phyloP scores from a whole-genome alignment of 1,139 yeast species.

The Yamadazyma pseudoaaseri region DNA sequence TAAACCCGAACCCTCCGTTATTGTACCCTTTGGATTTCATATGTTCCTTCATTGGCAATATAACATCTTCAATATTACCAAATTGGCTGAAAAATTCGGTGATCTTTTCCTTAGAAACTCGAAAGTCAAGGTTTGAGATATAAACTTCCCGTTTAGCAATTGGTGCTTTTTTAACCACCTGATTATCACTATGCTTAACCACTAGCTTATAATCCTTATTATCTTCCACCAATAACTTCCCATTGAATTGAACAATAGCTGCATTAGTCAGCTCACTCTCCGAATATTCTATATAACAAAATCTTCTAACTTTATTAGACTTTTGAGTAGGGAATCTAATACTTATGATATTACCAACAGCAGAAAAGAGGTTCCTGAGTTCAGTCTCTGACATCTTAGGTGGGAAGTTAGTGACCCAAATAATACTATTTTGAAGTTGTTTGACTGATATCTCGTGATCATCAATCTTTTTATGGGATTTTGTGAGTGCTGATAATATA shows the following conservation, averaged over 20 bases:
- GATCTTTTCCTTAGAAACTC: constrained; percentile 30
- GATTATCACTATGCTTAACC: constrained; percentile 16
- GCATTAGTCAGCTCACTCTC: constrained; percentile 42
- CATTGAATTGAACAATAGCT: constrained; percentile 49
- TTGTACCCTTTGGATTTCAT: constrained; percentile 25
- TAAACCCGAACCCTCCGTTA: constrained; percentile 59
- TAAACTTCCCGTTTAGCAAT: constrained; percentile 36
- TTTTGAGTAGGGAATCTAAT: constrained; percentile 69
- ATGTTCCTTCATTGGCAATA: constrained; percentile 43
- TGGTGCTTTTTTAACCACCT: constrained; percentile 11
- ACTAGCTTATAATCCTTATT: constrained; percentile 19
- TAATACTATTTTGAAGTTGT: constrained; percentile 44
- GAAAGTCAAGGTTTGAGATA: constrained; percentile 70
- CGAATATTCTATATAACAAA: constrained; percentile 70
- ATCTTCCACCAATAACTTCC: constrained; percentile 24
- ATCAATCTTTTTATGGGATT: constrained; percentile 48
- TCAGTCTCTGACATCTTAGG: constrained; percentile 46
- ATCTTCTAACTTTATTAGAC: constrained; percentile 57
- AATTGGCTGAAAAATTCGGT: constrained; percentile 22
- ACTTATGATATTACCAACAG: constrained; percentile 48
- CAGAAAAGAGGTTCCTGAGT: constrained; percentile 41
- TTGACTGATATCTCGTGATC: constrained; percentile 45
- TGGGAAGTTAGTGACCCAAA: constrained; percentile 76
- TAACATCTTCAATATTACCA: constrained; percentile 47
- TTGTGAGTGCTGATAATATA: constrained; percentile 61